A percentile compares a stretch with the other conserved stretches of the same genome.
phyloP scores from a whole-genome alignment of 148 eudicot genomes.

The Rhododendron ferrugineum region DNA sequence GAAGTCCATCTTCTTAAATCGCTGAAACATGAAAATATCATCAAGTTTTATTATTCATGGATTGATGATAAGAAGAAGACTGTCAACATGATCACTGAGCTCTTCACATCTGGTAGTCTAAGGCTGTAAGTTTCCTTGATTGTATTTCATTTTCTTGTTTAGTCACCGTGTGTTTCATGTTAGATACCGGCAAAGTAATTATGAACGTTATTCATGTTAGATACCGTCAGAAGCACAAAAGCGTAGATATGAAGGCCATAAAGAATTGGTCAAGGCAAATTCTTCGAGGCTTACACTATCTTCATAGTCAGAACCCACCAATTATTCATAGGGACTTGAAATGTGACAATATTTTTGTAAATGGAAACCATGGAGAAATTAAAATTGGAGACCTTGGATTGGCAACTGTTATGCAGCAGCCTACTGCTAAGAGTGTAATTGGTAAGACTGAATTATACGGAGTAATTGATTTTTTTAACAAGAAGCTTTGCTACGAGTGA shows the following conservation, averaged over 20 bases:
- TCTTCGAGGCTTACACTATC: conserved; percentile 71
- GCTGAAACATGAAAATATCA: conserved; percentile 77
- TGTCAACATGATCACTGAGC: conserved; percentile 88
- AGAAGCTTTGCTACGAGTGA: not conserved
- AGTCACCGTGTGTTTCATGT: not conserved
- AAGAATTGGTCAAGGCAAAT: conserved; percentile 96
- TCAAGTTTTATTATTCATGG: conserved; percentile 81
- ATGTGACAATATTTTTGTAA: conserved; percentile 87
- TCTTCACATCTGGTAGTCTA: conserved; percentile 88
- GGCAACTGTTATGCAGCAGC: conserved; percentile 75
- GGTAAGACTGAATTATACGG: conserved; percentile 30
- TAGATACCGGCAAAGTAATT: conserved; percentile 3
- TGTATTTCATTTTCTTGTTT: not conserved
- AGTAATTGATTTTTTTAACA: not conserved
- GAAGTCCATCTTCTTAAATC: conserved; percentile 80
- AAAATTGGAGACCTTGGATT: conserved; percentile 91
- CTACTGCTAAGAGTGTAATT: conserved; percentile 72
- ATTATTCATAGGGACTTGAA: conserved; percentile 82
- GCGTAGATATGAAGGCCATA: conserved; percentile 86
- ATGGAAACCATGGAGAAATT: conserved; percentile 85
- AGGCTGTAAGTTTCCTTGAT: conserved; percentile 57
- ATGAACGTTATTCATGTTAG: conserved; percentile 26
- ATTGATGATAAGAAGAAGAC: conserved; percentile 83
- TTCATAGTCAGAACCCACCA: conserved; percentile 78
- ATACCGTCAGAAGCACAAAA: conserved; percentile 71